These are phyloP conservation scores for Saccharomyces hybrid DNA, from an alignment of 1,139 yeast genomes.

Conservation along the genomic window DNA sequence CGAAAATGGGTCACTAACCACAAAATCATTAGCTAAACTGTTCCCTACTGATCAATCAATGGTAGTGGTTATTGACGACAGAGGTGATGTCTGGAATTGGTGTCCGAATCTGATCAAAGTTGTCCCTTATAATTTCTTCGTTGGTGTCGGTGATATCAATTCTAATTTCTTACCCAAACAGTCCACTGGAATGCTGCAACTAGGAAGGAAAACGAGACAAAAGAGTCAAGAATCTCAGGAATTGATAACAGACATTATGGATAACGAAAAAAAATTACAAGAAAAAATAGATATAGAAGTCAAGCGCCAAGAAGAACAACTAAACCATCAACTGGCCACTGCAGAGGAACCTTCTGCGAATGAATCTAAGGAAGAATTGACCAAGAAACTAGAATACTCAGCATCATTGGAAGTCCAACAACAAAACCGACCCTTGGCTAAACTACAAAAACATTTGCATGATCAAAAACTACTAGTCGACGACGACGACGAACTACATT, in stretches of 20 bases:
- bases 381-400: conserved; percentile 36
- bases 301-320: conserved; percentile 30
- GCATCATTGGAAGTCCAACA: conserved; percentile 36
- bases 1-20: conserved; percentile 89
- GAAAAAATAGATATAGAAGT: conserved; percentile 32
- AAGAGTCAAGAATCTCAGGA: conserved; percentile 29
- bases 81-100: conserved; percentile 99
- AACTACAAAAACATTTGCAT: conserved; percentile 68
- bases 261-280: conserved; percentile 28
- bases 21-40: conserved; percentile 75
- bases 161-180: conserved; percentile 85
- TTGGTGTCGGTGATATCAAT: conserved; percentile 95
- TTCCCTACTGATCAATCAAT: conserved; percentile 95
- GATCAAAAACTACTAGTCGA: conserved; percentile 61
- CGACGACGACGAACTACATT: conserved; percentile 69
- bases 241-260: conserved; percentile 29
- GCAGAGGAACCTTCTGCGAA: conserved; percentile 24
- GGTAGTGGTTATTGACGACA: conserved; percentile 94
- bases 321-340: conserved; percentile 20
- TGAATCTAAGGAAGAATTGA: conserved; percentile 34
- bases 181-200: conserved; percentile 58
- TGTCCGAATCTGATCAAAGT: conserved; percentile 84
- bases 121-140: conserved; percentile 90
- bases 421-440: conserved; percentile 72
- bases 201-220: conserved; percentile 38